Evolutionary conservation across 2,329 filamentous ascomycete species (phyloP).

Genomic region (Pseudopithomyces maydicus): DNA sequence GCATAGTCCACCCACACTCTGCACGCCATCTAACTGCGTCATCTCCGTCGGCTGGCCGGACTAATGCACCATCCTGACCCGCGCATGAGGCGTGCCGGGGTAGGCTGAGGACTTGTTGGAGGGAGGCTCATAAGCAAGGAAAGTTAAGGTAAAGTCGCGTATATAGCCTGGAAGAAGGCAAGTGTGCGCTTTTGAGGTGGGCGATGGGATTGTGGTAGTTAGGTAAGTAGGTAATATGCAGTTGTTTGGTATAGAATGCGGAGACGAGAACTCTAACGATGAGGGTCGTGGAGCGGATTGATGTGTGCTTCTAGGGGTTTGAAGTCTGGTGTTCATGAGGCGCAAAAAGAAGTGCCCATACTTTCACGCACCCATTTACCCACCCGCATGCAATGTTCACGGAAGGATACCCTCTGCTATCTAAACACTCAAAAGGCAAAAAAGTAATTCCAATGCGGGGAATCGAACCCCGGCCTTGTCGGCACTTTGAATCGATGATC

Average conservation of each 20-base stretch:
- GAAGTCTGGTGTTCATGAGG: too few relatives aligned
- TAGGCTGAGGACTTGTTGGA: background rate
- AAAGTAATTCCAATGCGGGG: conserved; percentile 36
- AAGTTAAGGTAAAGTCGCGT: too few relatives aligned
- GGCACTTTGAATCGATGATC: conserved; percentile 24
- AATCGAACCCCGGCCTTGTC: conserved; percentile 22
- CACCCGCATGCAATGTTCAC: too few relatives aligned
- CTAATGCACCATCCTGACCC: background rate
- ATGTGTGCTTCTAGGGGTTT: too few relatives aligned
- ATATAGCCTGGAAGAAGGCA: background rate
- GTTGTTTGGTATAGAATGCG: too few relatives aligned
- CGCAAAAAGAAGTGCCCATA: too few relatives aligned
- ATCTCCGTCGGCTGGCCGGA: background rate
- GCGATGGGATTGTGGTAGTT: too few relatives aligned
- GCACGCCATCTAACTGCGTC: background rate
- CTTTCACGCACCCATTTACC: too few relatives aligned
- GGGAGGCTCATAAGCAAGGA: background rate
- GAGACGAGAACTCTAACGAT: too few relatives aligned
- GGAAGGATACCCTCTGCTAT: too few relatives aligned
- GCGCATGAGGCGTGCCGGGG: background rate
- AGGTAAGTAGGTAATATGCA: too few relatives aligned
- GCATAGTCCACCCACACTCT: background rate
- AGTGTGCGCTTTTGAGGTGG: background rate
- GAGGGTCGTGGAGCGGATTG: too few relatives aligned
- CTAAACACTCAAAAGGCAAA: background rate